phyloP scores from a whole-genome alignment of 2,329 filamentous ascomycete species.

The Cercospora brassicicola region DNA sequence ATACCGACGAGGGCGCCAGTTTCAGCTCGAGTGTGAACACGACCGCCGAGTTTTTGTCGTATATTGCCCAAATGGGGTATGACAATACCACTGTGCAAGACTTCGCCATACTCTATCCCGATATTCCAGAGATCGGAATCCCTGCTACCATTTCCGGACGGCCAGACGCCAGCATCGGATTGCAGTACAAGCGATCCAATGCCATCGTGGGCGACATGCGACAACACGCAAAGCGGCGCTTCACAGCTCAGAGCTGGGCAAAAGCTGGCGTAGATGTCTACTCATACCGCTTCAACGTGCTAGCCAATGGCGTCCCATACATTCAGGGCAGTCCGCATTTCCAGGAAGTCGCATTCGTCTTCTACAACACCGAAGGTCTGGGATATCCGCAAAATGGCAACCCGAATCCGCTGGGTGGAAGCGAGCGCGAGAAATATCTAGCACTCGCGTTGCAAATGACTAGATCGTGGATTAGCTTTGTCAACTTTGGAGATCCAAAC shows the following conservation, averaged over 20 bases:
- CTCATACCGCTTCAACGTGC: slow-evolving; percentile 51
- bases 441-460: slow-evolving; percentile 52
- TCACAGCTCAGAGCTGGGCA: slow-evolving; percentile 28
- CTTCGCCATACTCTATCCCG: slow-evolving; percentile 38
- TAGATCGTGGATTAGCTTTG: slow-evolving; percentile 55
- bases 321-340: slow-evolving; percentile 43
- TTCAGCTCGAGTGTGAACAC: slow-evolving; percentile 32
- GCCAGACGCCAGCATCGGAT: slow-evolving; percentile 24
- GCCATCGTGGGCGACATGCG: slow-evolving; percentile 29
- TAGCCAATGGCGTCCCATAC: slow-evolving; percentile 17
- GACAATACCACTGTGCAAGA: slow-evolving; percentile 41
- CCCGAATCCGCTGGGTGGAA: slow-evolving; percentile 30
- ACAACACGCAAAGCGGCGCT: slow-evolving; percentile 23
- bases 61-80: slow-evolving; percentile 24
- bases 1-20: slow-evolving; percentile 33
- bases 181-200: slow-evolving; percentile 29
- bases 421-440: slow-evolving; percentile 40
- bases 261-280: slow-evolving; percentile 32
- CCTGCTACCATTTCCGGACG: slow-evolving; percentile 26
- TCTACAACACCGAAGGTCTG: slow-evolving; percentile 52
- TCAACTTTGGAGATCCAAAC: slow-evolving; percentile 48
- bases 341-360: slow-evolving; percentile 56
- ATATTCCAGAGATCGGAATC: slow-evolving; percentile 32
- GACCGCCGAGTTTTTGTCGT: slow-evolving; percentile 27
- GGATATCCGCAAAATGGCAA: slow-evolving; percentile 25